Evolutionary conservation across 1,284 basidiomycete species (phyloP), one percentile per base, ranked within the genome.

Genomic region (Cutaneotrichosporon cavernicola): DNA sequence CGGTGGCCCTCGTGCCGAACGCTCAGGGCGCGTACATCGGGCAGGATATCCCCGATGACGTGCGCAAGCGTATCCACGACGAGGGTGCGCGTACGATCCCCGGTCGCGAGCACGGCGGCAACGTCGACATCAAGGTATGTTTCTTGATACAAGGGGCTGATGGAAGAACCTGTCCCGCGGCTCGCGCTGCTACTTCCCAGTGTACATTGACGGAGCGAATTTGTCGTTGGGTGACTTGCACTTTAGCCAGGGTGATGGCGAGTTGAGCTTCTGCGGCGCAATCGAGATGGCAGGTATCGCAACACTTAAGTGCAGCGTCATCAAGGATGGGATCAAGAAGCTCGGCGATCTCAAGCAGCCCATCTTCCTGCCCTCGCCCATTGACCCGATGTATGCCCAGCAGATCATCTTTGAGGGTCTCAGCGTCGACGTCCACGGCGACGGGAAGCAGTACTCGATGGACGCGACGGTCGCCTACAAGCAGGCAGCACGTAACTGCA

Each of bases 231-330:
- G 90, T 2, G 90, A 91, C 73, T 79, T 90, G 38, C 90, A 92
- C 74, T 91, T 91, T 79, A 89, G 88, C 36, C 89, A 91, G 77
- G 89, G 88, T 32, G 90, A 91, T 81, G 88, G 88, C 66, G 88
- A 90, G 81, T 68, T 68, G 11, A 73, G 68, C 18, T 90, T 13
- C 88, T 89, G 0, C 78, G 70, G 67, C n/a, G 67, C 61, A 13
- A 63, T 71, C 51, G 66, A 60, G 22, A 75, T 89, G 88, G 49
- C 89, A 2, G 90, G 90, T 13, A 86, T 89, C 64, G 85, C 90
- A 67, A 91, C 89, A 6, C 86, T 92, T 72, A 87, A 83, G 60
- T 87, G 86, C 21, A 87, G 85, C 73, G 84, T 91, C 65, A 88
- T 91, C 81, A 90, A 90, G 72, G 86, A 85, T 18, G 90, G 89